phyloP scores from a whole-genome alignment of 257 asterid genomes.

The Capsicum chinense region DNA sequence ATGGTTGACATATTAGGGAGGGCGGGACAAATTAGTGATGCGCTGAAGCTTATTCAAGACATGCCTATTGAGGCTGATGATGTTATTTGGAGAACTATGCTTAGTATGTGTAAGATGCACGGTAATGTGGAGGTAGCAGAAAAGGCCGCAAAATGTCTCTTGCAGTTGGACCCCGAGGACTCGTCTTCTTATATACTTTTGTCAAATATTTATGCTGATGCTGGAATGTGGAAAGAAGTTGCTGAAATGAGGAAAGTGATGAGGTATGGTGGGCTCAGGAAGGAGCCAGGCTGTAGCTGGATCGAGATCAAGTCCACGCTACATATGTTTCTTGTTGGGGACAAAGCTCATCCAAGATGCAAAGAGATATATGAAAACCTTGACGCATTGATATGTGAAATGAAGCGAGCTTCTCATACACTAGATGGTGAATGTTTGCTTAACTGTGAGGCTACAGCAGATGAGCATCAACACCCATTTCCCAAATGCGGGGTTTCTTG shows the following conservation, averaged over 20 bases:
- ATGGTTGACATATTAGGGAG: constrained; percentile 89
- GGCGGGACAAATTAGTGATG: constrained; percentile 58
- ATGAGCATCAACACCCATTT: constrained; percentile 33
- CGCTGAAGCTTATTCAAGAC: constrained; percentile 70
- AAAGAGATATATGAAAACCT: constrained; percentile 60
- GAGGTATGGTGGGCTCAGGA: constrained; percentile 65
- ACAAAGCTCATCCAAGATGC: constrained; percentile 83
- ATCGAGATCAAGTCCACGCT: constrained; percentile 79
- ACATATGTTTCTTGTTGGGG: constrained; percentile 84
- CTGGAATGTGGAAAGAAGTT: constrained; percentile 84
- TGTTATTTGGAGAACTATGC: constrained; percentile 87
- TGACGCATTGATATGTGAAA: constrained; percentile 56
- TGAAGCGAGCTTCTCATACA: constrained; percentile 48
- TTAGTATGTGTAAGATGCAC: constrained; percentile 76
- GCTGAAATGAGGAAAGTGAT: constrained; percentile 68
- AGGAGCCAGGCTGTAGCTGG: constrained; percentile 97
- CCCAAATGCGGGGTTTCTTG: constrained; percentile 12
- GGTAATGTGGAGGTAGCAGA: constrained; percentile 87
- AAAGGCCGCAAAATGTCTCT: constrained; percentile 64
- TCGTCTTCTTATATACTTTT: constrained; percentile 77
- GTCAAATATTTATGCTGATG: constrained; percentile 79
- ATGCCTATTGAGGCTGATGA: constrained; percentile 87
- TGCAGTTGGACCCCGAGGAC: constrained; percentile 74
- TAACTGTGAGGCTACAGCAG: constrained; percentile 29
- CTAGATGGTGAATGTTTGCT: constrained; percentile 32